phyloP scores from a whole-genome alignment of 148 eudicot species.

The Selenicereus undatus region DNA sequence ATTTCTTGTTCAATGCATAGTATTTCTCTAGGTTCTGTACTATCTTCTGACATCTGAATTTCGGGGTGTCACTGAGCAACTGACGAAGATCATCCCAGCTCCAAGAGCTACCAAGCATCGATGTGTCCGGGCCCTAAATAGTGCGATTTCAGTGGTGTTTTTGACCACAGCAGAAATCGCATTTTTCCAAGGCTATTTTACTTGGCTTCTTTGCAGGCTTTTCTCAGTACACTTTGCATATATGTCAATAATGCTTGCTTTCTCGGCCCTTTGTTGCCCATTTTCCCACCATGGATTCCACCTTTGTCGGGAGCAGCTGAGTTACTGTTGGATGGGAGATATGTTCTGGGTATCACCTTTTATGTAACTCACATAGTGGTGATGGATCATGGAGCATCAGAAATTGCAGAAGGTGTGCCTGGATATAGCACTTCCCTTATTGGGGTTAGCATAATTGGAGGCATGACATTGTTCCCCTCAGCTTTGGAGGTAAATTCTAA shows the following conservation, averaged over 20 bases:
- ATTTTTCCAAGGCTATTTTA: constrained; percentile 73
- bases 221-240: constrained; percentile 64
- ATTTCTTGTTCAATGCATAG: constrained; percentile 49
- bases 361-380: constrained; percentile 57
- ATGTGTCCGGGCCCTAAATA: constrained; percentile 60
- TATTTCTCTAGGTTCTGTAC: constrained; percentile 76
- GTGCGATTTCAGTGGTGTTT: constrained; percentile 62
- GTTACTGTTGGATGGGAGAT: constrained; percentile 57
- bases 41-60: constrained; percentile 70
- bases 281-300: constrained; percentile 63
- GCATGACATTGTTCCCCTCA: constrained; percentile 69
- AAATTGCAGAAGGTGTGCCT: constrained; percentile 63
- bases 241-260: constrained; percentile 64
- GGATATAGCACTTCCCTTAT: constrained; percentile 72
- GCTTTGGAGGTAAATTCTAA: constrained; percentile 62
- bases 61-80: constrained; percentile 69
- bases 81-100: constrained; percentile 49
- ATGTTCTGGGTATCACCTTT: constrained; percentile 40
- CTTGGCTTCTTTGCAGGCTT: constrained; percentile 74
- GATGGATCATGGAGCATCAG: constrained; percentile 66
- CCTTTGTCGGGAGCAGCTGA: constrained; percentile 60
- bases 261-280: constrained; percentile 58
- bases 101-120: constrained; percentile 37
- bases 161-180: constrained; percentile 69
- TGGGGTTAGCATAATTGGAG: constrained; percentile 86